Evolutionary conservation across 257 asterid species (phyloP), one percentile per base, ranked within the genome.

Genomic region (Linaria vulgaris): DNA sequence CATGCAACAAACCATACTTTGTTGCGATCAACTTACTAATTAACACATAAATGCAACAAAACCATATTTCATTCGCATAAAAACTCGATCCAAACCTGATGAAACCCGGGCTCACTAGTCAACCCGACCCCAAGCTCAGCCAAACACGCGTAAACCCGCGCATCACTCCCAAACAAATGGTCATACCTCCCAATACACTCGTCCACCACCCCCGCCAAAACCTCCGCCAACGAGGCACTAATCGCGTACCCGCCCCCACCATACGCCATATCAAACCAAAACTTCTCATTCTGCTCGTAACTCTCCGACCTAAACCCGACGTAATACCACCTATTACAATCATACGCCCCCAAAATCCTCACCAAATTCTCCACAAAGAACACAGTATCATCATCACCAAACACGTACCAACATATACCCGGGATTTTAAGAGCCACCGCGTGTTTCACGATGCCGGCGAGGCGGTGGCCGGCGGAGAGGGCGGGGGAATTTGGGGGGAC

Each of bases 201-300:
- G 37, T 77, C 91, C 17, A 90, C 72, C 52, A 85, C 83, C 73
- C 79, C 72, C 47, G 86, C 82, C 71, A 90, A 74, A 74, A 72
- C 83, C 78, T 79, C 73, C 12, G 85, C 95, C 73, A 90, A 67
- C 5, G 95, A 85, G 4, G 90, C 88, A 67, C 97, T 90, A 15
- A 90, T 67, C 0, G 81, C 97, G 68, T 74, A 85, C 14, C 97
- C 97, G 9, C 95, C 95, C 16, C 97, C 95, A 6, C 97, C 95
- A 71, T 64, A 89, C 22, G 95, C 97, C 97, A 89, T 84, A 24
- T 61, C 82, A 59, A 89, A 89, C 12, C 73, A 79, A 56, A 81
- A 78, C 59, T 81, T 83, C 68, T 79, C 88, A 61, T 87, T 89
- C 71, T 86, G 94, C 62, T 84, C 91, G 54, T 81, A 86, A 57